Conservation (phyloP, 192 early-diverging fungal genomes). For the Backusella morwellensis region DNA sequence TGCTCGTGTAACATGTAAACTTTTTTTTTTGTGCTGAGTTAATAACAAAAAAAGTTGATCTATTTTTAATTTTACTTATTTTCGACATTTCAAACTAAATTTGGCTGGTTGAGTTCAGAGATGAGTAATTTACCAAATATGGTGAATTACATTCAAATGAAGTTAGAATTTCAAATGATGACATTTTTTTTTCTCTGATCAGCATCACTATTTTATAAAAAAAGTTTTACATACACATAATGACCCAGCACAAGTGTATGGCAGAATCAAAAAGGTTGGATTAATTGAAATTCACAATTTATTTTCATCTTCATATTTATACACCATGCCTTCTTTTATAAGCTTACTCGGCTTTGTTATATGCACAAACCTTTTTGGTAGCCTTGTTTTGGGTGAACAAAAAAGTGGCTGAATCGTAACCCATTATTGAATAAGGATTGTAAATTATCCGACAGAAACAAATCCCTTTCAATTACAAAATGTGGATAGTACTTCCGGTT, state of each 20-base stretch:
- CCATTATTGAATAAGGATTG: background rate
- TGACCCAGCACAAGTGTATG: too few relatives aligned
- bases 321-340: too few relatives aligned
- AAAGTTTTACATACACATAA: too few relatives aligned
- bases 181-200: too few relatives aligned
- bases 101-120: background rate
- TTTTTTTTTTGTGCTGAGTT: background rate
- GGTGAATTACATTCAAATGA: background rate
- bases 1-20: background rate
- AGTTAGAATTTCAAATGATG: background rate
- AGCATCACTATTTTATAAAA: too few relatives aligned
- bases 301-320: too few relatives aligned
- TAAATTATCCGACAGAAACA: conserved; percentile 7
- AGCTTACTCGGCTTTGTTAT: background rate
- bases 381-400: background rate
- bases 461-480: background rate
- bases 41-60: background rate
- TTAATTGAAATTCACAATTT: too few relatives aligned
- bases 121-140: background rate
- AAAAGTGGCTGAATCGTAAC: background rate
- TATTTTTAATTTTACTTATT: conserved; percentile 6
- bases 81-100: background rate
- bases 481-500: background rate
- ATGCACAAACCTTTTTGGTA: background rate
- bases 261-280: too few relatives aligned